Evolutionary conservation across 2,329 filamentous ascomycete species (phyloP).

Genomic region (Dendrostoma leiphaemia): DNA sequence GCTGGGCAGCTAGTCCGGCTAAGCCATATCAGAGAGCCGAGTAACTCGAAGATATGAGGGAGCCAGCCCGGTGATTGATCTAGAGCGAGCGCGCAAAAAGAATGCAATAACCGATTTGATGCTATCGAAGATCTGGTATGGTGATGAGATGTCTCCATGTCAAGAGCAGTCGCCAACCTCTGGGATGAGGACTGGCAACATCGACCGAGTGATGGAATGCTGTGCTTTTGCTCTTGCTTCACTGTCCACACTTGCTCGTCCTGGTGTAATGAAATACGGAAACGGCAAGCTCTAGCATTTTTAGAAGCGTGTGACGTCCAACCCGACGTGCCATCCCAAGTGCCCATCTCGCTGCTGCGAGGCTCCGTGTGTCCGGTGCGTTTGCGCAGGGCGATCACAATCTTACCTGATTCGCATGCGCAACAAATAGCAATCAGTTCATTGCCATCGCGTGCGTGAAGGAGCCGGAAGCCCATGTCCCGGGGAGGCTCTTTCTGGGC

Average conservation of each 20-base stretch:
- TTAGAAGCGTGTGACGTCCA: constrained; percentile 46
- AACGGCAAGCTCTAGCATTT: constrained; percentile 66
- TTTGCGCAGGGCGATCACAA: no score
- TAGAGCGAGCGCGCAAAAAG: neutral
- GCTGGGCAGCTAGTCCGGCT: constrained; percentile 5
- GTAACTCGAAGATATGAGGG: constrained; percentile 1
- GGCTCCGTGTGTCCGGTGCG: neutral
- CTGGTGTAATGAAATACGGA: constrained; percentile 41
- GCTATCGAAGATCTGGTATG: neutral
- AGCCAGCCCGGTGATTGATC: constrained; percentile 19
- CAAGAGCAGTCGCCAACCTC: constrained; percentile 21
- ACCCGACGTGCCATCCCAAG: neutral
- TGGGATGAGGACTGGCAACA: constrained; percentile 31
- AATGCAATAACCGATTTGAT: no score
- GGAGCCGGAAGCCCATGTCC: no score
- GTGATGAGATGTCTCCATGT: constrained; percentile 34
- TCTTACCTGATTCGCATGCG: neutral
- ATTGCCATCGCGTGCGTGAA: neutral
- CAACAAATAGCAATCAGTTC: neutral
- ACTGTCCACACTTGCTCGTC: constrained; percentile 68
- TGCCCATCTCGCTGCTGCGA: neutral
- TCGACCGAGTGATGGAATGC: constrained; percentile 31
- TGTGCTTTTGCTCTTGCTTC: constrained; percentile 58
- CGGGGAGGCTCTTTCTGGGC: no score
- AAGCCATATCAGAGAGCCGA: constrained; percentile 16